Conservation (phyloP, 2,329 filamentous ascomycete species). For the Hypomyces perniciosus region DNA sequence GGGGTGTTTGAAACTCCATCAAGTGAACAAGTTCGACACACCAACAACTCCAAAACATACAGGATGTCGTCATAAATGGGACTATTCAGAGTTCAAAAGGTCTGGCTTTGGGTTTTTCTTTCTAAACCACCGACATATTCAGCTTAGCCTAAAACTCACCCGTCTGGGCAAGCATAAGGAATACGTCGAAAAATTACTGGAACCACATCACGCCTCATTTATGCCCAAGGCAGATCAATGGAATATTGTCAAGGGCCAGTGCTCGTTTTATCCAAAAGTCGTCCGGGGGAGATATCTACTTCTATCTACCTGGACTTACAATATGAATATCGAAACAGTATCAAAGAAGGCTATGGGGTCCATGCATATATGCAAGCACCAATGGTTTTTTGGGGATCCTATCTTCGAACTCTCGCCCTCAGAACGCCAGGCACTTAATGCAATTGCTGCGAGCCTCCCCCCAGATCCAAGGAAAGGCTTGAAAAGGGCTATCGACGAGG, state of each 20-base stretch:
- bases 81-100: background rate
- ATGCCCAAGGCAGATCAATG: background rate
- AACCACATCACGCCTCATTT: background rate
- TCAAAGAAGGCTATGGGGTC: background rate
- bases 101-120: background rate
- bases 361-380: background rate
- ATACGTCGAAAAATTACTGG: constrained; percentile 6
- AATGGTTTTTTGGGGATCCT: background rate
- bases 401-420: too few relatives aligned
- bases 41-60: background rate
- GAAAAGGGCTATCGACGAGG: background rate
- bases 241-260: background rate
- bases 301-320: background rate
- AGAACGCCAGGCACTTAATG: too few relatives aligned
- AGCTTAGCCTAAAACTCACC: constrained; percentile 2
- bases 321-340: background rate
- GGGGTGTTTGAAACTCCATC: background rate
- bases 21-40: background rate
- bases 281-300: constrained; percentile 13
- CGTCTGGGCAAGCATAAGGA: background rate
- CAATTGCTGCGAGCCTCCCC: background rate
- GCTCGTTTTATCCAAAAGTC: constrained; percentile 7
- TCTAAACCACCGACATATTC: constrained; percentile 1
- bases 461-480: background rate
- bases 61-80: background rate